Evolutionary conservation across 2,329 filamentous ascomycete genomes (phyloP).

Genomic region (Cladophialophora chaetospira): DNA sequence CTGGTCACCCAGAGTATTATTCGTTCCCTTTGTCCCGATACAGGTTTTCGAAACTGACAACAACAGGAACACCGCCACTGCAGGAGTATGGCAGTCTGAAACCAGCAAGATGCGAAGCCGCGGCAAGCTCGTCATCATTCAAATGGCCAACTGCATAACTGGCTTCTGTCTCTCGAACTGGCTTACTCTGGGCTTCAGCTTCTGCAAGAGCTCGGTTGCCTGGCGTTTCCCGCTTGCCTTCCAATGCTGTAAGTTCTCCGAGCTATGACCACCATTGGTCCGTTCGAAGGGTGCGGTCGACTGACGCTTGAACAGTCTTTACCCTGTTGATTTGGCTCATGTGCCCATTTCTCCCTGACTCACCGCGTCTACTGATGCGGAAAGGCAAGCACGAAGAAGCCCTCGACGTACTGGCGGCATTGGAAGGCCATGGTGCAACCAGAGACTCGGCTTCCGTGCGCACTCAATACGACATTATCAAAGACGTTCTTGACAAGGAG

Average conservation of each 20-base stretch:
- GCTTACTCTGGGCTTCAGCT: constrained; percentile 56
- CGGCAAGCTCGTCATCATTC: constrained; percentile 56
- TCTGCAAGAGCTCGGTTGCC: constrained; percentile 51
- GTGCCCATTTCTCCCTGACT: constrained; percentile 44
- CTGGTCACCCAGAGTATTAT: too few species aligned
- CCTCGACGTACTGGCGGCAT: constrained; percentile 45
- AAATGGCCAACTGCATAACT: constrained; percentile 55
- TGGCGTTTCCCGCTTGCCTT: constrained; percentile 62
- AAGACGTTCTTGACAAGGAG: constrained; percentile 47
- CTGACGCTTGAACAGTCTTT: constrained; percentile 43
- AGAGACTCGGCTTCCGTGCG: constrained; percentile 35
- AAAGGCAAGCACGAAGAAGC: constrained; percentile 58
- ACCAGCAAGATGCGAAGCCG: constrained; percentile 54
- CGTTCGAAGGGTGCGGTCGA: background rate
- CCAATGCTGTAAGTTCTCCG: constrained; percentile 47
- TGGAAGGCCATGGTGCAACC: constrained; percentile 37
- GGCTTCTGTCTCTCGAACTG: constrained; percentile 52
- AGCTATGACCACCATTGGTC: background rate
- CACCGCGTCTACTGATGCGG: constrained; percentile 60
- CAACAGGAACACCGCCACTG: constrained; percentile 42
- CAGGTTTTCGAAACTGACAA: too few species aligned
- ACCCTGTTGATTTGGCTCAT: constrained; percentile 54
- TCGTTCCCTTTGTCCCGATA: too few species aligned
- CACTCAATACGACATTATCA: constrained; percentile 40
- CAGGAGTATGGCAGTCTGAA: constrained; percentile 46